Conservation (phyloP, 257 asterid genomes). For the Euphrasia confusa region DNA sequence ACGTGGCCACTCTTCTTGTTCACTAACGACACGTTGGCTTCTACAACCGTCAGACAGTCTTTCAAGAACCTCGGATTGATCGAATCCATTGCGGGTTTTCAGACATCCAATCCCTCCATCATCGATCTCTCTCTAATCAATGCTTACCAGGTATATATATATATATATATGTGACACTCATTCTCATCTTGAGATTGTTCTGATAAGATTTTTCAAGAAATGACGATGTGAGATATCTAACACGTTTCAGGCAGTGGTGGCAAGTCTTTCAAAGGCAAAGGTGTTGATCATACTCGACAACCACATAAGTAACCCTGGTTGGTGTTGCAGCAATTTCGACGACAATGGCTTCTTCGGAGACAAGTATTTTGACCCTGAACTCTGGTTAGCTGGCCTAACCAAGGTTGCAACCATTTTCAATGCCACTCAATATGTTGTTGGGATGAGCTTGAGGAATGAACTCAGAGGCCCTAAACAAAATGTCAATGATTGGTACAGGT, state of each 20-base stretch:
- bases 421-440: constrained; percentile 49
- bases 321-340: constrained; percentile 84
- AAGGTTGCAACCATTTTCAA: constrained; percentile 67
- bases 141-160: too few relatives aligned
- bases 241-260: constrained; percentile 74
- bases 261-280: constrained; percentile 58
- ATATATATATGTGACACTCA: too few relatives aligned
- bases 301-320: constrained; percentile 89
- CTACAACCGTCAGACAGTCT: too few relatives aligned
- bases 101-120: too few relatives aligned
- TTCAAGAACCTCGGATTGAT: too few relatives aligned
- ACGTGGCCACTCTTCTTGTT: too few relatives aligned
- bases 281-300: constrained; percentile 86
- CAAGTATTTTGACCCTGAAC: constrained; percentile 56
- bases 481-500: constrained; percentile 81
- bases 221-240: too few relatives aligned
- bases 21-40: too few relatives aligned
- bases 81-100: too few relatives aligned
- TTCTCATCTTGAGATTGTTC: too few relatives aligned
- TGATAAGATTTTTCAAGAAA: too few relatives aligned
- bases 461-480: constrained; percentile 79
- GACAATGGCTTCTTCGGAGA: constrained; percentile 97
- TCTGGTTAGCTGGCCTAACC: constrained; percentile 77
- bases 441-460: constrained; percentile 91
- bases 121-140: too few relatives aligned